A percentile compares a stretch with the other conserved stretches of the same genome.
These are phyloP conservation scores for Tremellales sp. DNA, from an alignment of 1,284 basidiomycete species.

Conservation along the genomic window DNA sequence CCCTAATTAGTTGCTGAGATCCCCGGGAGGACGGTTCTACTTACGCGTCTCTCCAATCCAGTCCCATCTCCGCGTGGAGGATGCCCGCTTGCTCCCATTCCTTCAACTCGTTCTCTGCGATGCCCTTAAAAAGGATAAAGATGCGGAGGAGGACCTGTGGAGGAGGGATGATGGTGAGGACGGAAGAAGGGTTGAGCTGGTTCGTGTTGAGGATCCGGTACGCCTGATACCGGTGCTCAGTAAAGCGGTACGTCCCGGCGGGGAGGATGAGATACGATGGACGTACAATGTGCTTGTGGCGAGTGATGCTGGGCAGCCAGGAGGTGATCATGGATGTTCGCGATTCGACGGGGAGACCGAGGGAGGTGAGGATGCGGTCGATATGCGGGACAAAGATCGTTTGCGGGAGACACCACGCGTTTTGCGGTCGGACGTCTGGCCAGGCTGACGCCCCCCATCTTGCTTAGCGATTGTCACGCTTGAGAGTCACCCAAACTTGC, in stretches of 20 bases:
- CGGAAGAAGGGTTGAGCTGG: conserved; percentile 31
- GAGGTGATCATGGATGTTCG: conserved; percentile 39
- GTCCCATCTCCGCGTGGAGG: conserved; percentile 37
- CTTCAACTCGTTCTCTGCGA: conserved; percentile 36
- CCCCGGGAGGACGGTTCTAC: conserved; percentile 9
- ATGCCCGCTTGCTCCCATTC: conserved; percentile 35
- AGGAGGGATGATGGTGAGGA: conserved; percentile 33
- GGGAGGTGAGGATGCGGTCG: conserved; percentile 32
- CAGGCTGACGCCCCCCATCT: conserved; percentile 22
- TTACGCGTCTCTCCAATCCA: conserved; percentile 42
- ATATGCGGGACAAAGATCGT: conserved; percentile 42
- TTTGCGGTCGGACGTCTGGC: conserved; percentile 38
- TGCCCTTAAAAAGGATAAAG: conserved; percentile 38
- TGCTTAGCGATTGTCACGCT: background rate
- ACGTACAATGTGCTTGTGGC: conserved; percentile 43
- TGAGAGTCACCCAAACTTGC: conserved; percentile 13
- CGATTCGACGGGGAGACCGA: conserved; percentile 39
- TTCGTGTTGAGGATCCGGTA: conserved; percentile 37
- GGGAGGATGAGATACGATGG: background rate
- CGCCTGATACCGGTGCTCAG: conserved; percentile 18
- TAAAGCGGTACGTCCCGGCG: background rate
- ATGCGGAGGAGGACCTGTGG: conserved; percentile 37
- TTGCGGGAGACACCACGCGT: conserved; percentile 38
- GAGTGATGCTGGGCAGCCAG: conserved; percentile 39
- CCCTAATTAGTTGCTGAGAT: background rate